Evolutionary conservation across 768 basidiomycete species (phyloP).

Genomic region (Fomitopsis pulvina): DNA sequence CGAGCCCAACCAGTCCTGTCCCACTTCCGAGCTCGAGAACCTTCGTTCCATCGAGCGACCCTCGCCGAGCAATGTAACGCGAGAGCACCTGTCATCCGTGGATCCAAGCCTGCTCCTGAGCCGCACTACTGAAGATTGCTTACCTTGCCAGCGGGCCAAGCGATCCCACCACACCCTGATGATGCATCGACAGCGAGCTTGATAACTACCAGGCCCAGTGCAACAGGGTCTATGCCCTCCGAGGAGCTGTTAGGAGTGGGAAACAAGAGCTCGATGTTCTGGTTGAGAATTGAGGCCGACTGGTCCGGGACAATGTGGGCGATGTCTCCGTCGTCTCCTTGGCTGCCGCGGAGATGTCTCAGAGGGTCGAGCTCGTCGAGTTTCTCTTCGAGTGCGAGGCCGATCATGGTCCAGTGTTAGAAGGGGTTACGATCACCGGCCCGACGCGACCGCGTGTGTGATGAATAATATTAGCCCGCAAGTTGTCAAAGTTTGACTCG

Average conservation of each 20-base stretch:
- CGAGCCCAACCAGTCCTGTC: conserved; percentile 89
- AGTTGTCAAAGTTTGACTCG: no score
- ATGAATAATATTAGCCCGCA: conserved; percentile 23
- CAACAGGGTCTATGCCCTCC: background rate
- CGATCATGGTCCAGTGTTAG: conserved; percentile 11
- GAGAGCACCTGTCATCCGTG: conserved; percentile 59
- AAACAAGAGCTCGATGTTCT: conserved; percentile 41
- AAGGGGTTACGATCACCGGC: conserved; percentile 11
- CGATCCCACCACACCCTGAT: conserved; percentile 87
- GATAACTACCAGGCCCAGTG: conserved; percentile 29
- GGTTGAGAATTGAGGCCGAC: conserved; percentile 40
- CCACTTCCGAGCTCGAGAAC: conserved; percentile 87
- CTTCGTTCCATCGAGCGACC: conserved; percentile 46
- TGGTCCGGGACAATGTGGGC: conserved; percentile 45
- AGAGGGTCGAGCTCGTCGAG: conserved; percentile 55
- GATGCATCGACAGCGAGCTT: conserved; percentile 66
- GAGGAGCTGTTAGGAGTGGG: conserved; percentile 11
- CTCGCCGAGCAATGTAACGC: conserved; percentile 60
- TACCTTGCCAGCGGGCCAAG: conserved; percentile 92
- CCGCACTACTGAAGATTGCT: conserved; percentile 9
- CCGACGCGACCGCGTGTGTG: conserved; percentile 21
- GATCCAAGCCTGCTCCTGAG: background rate
- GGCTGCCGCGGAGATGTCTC: conserved; percentile 46
- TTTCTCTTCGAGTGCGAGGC: conserved; percentile 44
- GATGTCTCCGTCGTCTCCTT: conserved; percentile 18